Evolutionary conservation across 352 stramenopile genomes (phyloP).

Genomic region (Phytophthora pluvialis): DNA sequence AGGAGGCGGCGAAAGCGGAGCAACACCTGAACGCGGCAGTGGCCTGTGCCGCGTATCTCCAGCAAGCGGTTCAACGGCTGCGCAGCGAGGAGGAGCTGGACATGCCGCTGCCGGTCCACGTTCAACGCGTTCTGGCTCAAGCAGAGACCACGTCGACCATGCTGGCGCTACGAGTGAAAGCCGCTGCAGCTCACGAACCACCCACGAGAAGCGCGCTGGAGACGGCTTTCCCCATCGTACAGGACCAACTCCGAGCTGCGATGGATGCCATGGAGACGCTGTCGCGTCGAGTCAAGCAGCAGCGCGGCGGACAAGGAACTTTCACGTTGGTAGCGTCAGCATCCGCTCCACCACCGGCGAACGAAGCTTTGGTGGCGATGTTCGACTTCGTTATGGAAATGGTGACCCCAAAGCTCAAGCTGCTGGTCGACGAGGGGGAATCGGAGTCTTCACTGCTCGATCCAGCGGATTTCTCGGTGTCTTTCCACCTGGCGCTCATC

Average conservation of each 20-base stretch:
- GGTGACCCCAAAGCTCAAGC: constrained; percentile 32
- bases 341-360: neutral
- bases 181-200: constrained; percentile 17
- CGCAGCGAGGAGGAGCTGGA: constrained; percentile 84
- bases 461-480: constrained; percentile 30
- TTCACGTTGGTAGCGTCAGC: constrained; percentile 9
- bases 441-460: neutral
- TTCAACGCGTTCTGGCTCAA: constrained; percentile 42
- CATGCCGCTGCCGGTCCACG: constrained; percentile 52
- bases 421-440: constrained; percentile 5
- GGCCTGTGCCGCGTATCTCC: constrained; percentile 52
- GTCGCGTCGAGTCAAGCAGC: constrained; percentile 9
- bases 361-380: constrained; percentile 32
- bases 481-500: constrained; percentile 43
- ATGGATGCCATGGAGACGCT: constrained; percentile 44
- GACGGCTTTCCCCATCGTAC: constrained; percentile 20
- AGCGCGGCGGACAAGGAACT: constrained; percentile 1
- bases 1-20: constrained; percentile 27
- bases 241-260: constrained; percentile 45
- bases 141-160: constrained; percentile 50
- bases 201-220: constrained; percentile 45
- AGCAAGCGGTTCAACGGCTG: constrained; percentile 48
- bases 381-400: constrained; percentile 49
- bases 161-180: constrained; percentile 41
- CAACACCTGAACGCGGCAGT: constrained; percentile 44